phyloP scores from a whole-genome alignment of 257 asterid species.

The Primulina eburnea region DNA sequence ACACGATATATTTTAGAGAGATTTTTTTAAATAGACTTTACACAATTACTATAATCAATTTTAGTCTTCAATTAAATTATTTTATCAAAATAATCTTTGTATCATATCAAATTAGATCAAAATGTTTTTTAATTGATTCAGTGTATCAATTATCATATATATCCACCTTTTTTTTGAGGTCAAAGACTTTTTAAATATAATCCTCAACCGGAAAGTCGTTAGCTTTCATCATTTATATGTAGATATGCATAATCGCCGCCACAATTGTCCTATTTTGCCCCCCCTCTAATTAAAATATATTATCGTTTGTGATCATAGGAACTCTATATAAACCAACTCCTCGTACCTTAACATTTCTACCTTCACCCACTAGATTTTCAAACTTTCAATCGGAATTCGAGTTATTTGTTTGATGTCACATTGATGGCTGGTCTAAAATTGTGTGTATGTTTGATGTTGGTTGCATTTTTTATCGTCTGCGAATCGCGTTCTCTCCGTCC shows the following conservation, averaged over 20 bases:
- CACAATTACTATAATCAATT: no score
- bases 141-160: not conserved
- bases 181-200: not conserved
- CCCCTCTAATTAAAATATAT: not conserved
- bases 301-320: not conserved
- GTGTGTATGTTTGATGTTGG: conserved; percentile 19
- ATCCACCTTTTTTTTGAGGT: no score
- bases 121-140: no score
- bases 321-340: conserved; percentile 21
- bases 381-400: not conserved
- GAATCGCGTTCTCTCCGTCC: conserved; percentile 19
- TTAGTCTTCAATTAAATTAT: no score
- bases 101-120: not conserved
- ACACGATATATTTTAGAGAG: no score
- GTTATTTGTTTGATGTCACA: not conserved
- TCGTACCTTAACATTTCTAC: conserved; percentile 4
- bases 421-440: conserved; percentile 27
- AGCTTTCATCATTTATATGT: no score
- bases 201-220: not conserved
- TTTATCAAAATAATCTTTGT: no score
- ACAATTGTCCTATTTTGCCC: not conserved
- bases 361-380: not conserved
- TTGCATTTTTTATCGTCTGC: not conserved
- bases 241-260: not conserved
- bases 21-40: no score